phyloP scores from a whole-genome alignment of 768 basidiomycete genomes.

The Candolleomyces efflorescens region DNA sequence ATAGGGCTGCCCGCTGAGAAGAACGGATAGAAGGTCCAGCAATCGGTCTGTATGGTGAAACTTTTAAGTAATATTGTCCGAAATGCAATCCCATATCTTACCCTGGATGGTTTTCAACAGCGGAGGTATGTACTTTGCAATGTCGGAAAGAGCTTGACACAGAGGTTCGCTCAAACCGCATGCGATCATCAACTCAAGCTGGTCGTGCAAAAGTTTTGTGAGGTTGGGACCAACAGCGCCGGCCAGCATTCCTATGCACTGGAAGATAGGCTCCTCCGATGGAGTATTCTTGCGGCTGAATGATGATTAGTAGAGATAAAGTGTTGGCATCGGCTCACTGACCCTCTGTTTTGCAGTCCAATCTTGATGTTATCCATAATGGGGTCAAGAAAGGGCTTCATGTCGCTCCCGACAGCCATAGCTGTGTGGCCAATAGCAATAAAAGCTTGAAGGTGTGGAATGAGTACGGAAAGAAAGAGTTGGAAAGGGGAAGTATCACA shows the following conservation, averaged over 20 bases:
- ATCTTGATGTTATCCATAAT: conserved; percentile 87
- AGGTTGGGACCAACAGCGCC: conserved; percentile 93
- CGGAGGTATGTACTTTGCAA: conserved; percentile 85
- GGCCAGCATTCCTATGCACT: conserved; percentile 96
- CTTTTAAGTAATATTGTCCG: neutral
- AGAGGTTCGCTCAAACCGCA: conserved; percentile 91
- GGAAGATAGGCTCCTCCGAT: conserved; percentile 92
- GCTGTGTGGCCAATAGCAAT: conserved; percentile 96
- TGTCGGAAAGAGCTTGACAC: conserved; percentile 76
- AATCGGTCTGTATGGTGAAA: conserved; percentile 64
- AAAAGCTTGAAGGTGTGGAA: conserved; percentile 55
- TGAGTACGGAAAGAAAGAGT: neutral
- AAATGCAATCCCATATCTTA: conserved; percentile 20
- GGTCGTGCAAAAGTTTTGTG: conserved; percentile 93
- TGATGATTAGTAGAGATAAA: neutral
- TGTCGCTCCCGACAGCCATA: conserved; percentile 85
- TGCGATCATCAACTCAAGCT: conserved; percentile 94
- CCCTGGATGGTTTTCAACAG: conserved; percentile 91
- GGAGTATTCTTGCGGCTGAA: conserved; percentile 82
- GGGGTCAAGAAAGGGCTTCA: conserved; percentile 92
- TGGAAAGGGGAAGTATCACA: conserved; percentile 25
- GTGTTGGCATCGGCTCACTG: conserved; percentile 10
- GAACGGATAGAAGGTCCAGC: conserved; percentile 76
- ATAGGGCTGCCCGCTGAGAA: conserved; percentile 81
- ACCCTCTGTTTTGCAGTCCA: conserved; percentile 88